Conservation (phyloP, 1,284 basidiomycete species). For the Sporisorium scitamineum region DNA sequence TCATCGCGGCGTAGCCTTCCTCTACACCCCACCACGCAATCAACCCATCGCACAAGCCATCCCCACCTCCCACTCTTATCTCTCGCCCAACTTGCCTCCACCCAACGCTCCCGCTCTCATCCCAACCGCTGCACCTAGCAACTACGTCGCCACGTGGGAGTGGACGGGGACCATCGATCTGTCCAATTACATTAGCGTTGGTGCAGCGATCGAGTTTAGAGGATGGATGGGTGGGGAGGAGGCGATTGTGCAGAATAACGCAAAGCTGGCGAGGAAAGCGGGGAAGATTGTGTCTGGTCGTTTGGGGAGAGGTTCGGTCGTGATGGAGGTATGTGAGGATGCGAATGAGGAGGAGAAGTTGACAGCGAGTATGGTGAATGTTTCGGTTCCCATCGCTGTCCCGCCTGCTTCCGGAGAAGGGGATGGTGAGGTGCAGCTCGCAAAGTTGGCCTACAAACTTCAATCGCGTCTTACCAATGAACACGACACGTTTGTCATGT, state of each 20-base stretch:
- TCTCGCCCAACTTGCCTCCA: conserved; percentile 15
- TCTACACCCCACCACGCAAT: conserved; percentile 84
- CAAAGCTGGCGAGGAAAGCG: conserved; percentile 79
- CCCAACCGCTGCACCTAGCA: conserved; percentile 23
- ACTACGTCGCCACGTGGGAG: conserved; percentile 48
- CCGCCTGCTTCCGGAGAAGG: conserved; percentile 1
- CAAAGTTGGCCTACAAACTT: conserved; percentile 16
- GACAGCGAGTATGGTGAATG: conserved; percentile 52
- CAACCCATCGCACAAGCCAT: conserved; percentile 81
- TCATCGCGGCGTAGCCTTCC: conserved; percentile 78
- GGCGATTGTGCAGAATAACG: conserved; percentile 81
- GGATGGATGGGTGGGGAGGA: conserved; percentile 84
- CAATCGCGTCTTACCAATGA: conserved; percentile 22
- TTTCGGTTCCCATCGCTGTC: conserved; percentile 35
- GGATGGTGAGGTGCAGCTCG: conserved; percentile 3
- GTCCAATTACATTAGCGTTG: conserved; percentile 40
- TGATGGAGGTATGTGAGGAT: conserved; percentile 26
- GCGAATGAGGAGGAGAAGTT: conserved; percentile 9
- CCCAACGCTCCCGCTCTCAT: conserved; percentile 16
- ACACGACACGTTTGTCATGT: conserved; percentile 38
- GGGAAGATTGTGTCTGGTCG: conserved; percentile 76
- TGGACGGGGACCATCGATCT: conserved; percentile 49
- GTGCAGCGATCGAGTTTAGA: conserved; percentile 80
- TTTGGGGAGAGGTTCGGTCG: conserved; percentile 61
- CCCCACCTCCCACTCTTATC: conserved; percentile 74